phyloP scores from a whole-genome alignment of 345 rosid genomes.

The Pelargonium nanum region DNA sequence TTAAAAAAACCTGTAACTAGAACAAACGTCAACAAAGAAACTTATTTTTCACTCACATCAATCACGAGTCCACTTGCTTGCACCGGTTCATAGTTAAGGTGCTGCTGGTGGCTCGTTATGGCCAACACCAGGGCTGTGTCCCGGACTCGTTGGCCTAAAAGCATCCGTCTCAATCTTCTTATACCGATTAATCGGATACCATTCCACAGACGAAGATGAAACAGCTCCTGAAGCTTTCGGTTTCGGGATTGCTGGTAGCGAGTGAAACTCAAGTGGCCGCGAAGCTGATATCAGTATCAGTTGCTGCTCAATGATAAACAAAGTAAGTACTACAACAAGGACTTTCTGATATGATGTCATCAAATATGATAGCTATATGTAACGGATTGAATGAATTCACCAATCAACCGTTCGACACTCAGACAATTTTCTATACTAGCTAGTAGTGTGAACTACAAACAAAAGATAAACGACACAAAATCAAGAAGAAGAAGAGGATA shows the following conservation, averaged over 20 bases:
- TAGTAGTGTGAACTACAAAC: not conserved
- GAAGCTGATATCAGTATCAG: not conserved
- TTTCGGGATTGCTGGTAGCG: too few relatives aligned
- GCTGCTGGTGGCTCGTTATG: conserved; percentile 18
- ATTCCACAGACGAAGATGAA: conserved; percentile 6
- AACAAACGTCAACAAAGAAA: too few relatives aligned
- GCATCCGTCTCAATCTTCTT: conserved; percentile 17
- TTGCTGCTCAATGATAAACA: not conserved
- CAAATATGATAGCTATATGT: too few relatives aligned
- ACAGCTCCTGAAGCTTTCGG: not conserved
- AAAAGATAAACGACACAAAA: not conserved
- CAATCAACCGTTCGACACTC: too few relatives aligned
- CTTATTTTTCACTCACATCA: too few relatives aligned
- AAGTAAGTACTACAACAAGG: not conserved
- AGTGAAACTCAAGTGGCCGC: conserved; percentile 7
- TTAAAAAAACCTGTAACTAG: too few relatives aligned
- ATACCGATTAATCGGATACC: conserved; percentile 17
- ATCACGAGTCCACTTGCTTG: too few relatives aligned
- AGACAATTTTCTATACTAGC: too few relatives aligned
- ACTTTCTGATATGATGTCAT: not conserved
- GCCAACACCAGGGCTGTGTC: conserved; percentile 46
- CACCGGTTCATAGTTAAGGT: not conserved
- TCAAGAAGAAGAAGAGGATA: not conserved
- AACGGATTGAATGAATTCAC: too few relatives aligned
- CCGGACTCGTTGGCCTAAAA: conserved; percentile 37